phyloP scores from a whole-genome alignment of 176 grass and related monocot species.

The Oryza longistaminata region DNA sequence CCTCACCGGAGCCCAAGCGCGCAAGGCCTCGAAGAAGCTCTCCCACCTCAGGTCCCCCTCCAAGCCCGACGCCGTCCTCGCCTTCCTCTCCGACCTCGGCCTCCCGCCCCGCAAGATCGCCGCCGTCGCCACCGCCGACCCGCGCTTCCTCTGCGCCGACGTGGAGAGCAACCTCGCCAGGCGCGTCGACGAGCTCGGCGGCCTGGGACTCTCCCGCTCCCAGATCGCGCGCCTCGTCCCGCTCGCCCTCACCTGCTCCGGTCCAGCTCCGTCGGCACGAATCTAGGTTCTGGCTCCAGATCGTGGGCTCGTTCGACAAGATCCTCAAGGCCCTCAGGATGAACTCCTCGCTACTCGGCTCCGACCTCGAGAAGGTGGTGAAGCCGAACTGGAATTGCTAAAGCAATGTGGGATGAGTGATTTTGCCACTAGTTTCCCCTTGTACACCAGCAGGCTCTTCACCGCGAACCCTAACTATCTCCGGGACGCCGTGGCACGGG shows the following conservation, averaged over 20 bases:
- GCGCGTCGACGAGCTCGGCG: background rate
- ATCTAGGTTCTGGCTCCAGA: constrained; percentile 23
- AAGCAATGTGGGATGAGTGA: constrained; percentile 3
- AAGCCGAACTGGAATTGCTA: constrained; percentile 43
- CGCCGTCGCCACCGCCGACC: constrained; percentile 15
- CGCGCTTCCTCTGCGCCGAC: background rate
- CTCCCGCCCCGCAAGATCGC: constrained; percentile 21
- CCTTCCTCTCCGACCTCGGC: constrained; percentile 30
- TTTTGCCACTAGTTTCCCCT: constrained; percentile 10
- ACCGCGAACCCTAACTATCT: background rate
- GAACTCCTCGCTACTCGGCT: background rate
- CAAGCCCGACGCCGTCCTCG: constrained; percentile 37
- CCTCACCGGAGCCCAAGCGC: constrained; percentile 8
- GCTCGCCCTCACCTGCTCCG: background rate
- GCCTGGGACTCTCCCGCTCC: background rate
- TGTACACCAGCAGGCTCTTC: background rate
- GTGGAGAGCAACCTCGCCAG: background rate
- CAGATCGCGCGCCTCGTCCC: background rate
- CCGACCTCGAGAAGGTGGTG: constrained; percentile 3
- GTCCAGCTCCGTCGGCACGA: background rate
- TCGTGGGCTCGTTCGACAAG: constrained; percentile 12
- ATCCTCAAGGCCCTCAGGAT: background rate
- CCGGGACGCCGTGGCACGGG: background rate
- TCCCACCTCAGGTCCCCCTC: constrained; percentile 18
- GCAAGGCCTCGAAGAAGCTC: constrained; percentile 16